These are phyloP conservation scores for Xylaria hypoxylon DNA, from an alignment of 2,329 filamentous ascomycete species.

Conservation along the genomic window DNA sequence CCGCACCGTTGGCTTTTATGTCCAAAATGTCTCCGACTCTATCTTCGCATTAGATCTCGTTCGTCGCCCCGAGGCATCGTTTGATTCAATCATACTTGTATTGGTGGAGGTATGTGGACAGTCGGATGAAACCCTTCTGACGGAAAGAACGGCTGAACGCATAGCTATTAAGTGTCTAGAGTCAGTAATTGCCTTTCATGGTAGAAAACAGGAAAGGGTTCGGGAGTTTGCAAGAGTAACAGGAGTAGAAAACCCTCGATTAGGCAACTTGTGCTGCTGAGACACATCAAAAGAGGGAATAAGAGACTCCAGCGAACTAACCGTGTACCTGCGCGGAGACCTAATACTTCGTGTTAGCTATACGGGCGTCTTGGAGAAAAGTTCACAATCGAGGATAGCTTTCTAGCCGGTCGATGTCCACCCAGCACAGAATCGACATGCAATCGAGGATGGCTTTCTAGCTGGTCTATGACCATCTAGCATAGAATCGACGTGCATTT, in stretches of 20 bases:
- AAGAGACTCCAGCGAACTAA: too few relatives aligned
- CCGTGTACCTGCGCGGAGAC: conserved; percentile 91
- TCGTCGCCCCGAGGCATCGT: too few relatives aligned
- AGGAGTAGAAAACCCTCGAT: too few relatives aligned
- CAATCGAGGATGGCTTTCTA: neutral
- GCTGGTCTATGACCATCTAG: neutral
- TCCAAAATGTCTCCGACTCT: conserved; percentile 99
- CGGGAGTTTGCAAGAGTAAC: too few relatives aligned
- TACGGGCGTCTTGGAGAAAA: neutral
- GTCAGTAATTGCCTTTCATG: too few relatives aligned
- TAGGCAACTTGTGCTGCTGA: too few relatives aligned
- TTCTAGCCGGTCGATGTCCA: neutral
- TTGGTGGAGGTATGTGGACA: conserved; percentile 93
- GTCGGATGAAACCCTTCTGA: conserved; percentile 91
- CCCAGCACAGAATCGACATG: neutral
- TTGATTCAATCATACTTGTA: too few relatives aligned
- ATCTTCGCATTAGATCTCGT: too few relatives aligned
- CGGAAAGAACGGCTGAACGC: conserved; percentile 95
- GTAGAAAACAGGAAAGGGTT: too few relatives aligned
- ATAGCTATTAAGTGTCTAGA: too few relatives aligned
- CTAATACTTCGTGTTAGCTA: conserved; percentile 52
- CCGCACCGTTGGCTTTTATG: conserved; percentile 97
- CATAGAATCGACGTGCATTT: neutral
- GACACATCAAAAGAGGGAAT: too few relatives aligned
- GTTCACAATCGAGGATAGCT: neutral